Percentiles rank a stretch among this genome's conserved stretches.
phyloP scores from a whole-genome alignment of 768 basidiomycete genomes.

The Phylloporus rhodoxanthus region DNA sequence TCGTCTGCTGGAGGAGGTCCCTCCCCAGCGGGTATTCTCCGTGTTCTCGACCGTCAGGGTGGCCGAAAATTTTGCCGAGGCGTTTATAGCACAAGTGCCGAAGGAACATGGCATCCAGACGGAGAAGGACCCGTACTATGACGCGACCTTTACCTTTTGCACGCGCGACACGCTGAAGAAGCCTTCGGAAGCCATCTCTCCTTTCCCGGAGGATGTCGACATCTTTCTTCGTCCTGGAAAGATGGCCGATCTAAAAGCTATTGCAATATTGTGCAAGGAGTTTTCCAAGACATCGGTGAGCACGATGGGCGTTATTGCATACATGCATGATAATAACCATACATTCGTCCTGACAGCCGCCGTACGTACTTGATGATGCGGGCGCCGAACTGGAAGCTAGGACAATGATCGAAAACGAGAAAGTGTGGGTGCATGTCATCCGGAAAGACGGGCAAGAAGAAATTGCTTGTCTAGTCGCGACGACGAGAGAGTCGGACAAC shows the following conservation, averaged over 20 bases:
- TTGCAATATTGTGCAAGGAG: slow-evolving; percentile 43
- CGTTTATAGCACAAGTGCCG: slow-evolving; percentile 38
- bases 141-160: slow-evolving; percentile 53
- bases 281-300: slow-evolving; percentile 62
- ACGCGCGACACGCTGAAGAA: slow-evolving; percentile 37
- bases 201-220: slow-evolving; percentile 6
- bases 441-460: slow-evolving; percentile 23
- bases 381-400: slow-evolving; percentile 47
- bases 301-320: background rate
- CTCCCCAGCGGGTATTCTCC: slow-evolving; percentile 40
- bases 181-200: background rate
- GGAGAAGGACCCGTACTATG: slow-evolving; percentile 48
- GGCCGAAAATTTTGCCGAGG: slow-evolving; percentile 38
- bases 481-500: slow-evolving; percentile 51
- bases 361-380: slow-evolving; percentile 44
- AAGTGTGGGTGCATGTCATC: slow-evolving; percentile 58
- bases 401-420: slow-evolving; percentile 38
- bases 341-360: slow-evolving; percentile 36
- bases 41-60: slow-evolving; percentile 54
- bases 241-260: slow-evolving; percentile 23
- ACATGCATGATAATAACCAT: background rate
- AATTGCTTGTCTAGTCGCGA: slow-evolving; percentile 64
- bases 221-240: slow-evolving; percentile 33
- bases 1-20: slow-evolving; percentile 11
- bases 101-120: slow-evolving; percentile 15